A percentile compares a stretch with the other conserved stretches of the same genome.
Conservation (phyloP, 2,329 filamentous ascomycete genomes). For the Neonectria faginata region DNA sequence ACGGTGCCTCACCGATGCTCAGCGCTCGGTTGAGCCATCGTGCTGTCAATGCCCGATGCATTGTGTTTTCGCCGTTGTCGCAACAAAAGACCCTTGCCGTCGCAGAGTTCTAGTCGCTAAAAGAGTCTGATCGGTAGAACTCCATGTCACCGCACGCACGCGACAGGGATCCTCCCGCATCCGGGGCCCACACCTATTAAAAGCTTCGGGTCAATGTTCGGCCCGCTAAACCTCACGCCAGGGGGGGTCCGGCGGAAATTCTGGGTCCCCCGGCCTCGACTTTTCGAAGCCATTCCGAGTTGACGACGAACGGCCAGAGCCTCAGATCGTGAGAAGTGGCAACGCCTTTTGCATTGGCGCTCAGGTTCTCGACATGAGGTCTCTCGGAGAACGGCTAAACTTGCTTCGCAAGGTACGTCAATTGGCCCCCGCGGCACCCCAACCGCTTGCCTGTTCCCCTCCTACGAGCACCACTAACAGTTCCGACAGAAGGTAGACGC, state of each 20-base stretch:
- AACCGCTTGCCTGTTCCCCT: not conserved
- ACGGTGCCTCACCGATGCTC: constrained; percentile 54
- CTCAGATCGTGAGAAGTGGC: constrained; percentile 28
- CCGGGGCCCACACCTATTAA: constrained; percentile 32
- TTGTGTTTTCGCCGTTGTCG: constrained; percentile 40
- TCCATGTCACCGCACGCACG: constrained; percentile 18
- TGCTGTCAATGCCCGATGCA: constrained; percentile 59
- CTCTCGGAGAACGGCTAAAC: constrained; percentile 76
- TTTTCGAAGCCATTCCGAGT: constrained; percentile 43
- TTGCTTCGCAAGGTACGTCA: constrained; percentile 76
- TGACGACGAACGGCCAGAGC: constrained; percentile 24
- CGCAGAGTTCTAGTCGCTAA: constrained; percentile 28
- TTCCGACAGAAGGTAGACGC: constrained; percentile 57
- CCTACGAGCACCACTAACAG: constrained; percentile 33
- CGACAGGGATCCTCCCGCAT: constrained; percentile 19
- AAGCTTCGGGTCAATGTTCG: constrained; percentile 44
- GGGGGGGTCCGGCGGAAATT: constrained; percentile 46
- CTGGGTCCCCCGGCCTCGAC: constrained; percentile 38
- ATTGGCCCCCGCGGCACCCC: constrained; percentile 2
- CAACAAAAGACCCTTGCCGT: constrained; percentile 7
- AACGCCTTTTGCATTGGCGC: constrained; percentile 36
- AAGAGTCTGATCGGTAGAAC: not conserved
- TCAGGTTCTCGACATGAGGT: constrained; percentile 50
- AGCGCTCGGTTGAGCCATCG: constrained; percentile 58
- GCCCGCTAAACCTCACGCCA: constrained; percentile 41